Evolutionary conservation across 163 green algal genomes (phyloP).

Genomic region (Dunaliella salina): DNA sequence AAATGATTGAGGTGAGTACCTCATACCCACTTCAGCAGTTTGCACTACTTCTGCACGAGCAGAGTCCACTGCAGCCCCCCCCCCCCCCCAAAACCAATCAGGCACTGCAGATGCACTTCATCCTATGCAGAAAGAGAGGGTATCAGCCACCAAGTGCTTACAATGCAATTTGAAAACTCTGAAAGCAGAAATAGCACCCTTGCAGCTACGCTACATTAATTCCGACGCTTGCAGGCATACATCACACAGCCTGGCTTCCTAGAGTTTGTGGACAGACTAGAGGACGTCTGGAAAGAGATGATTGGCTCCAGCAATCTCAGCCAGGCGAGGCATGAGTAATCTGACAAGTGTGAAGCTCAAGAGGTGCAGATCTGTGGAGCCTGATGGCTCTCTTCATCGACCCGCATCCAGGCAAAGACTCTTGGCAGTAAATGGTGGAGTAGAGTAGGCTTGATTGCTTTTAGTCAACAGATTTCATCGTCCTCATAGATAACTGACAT

Average conservation of each 20-base stretch:
- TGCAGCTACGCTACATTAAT: neutral
- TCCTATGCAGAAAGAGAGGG: neutral
- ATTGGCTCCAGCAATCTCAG: too few relatives aligned
- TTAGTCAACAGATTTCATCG: too few relatives aligned
- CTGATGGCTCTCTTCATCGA: too few relatives aligned
- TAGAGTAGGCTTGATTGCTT: too few relatives aligned
- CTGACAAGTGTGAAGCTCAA: too few relatives aligned
- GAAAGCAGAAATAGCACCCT: neutral
- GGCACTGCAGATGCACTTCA: neutral
- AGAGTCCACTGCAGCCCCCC: neutral
- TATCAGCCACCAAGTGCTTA: neutral
- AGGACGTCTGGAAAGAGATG: neutral
- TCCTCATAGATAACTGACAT: too few relatives aligned
- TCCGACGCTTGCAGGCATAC: neutral
- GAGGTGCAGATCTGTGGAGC: too few relatives aligned
- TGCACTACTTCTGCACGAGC: neutral
- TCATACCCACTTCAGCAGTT: neutral
- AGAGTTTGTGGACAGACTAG: neutral
- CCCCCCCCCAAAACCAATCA: too few relatives aligned
- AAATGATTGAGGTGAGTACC: neutral
- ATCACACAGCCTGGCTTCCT: neutral
- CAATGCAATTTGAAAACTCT: neutral
- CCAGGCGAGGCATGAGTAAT: too few relatives aligned
- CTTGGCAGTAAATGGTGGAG: too few relatives aligned
- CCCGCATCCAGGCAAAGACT: too few relatives aligned